Conservation (phyloP, 495 filamentous ascomycete genomes). For the Lasiosphaeria hispida region DNA sequence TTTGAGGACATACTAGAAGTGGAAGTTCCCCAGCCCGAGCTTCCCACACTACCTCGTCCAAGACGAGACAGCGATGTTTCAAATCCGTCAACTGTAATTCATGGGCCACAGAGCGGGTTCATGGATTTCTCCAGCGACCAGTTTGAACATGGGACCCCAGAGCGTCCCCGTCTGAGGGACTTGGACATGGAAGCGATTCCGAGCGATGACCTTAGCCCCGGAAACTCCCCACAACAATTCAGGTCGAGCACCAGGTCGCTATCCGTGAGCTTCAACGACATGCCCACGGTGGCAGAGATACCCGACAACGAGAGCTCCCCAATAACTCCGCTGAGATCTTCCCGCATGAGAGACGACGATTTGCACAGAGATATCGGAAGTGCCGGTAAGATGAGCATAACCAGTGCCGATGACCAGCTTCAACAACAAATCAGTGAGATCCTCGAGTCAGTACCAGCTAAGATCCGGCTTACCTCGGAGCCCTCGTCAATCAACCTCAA, state of each 20-base stretch:
- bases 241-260: slow-evolving; percentile 38
- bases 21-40: slow-evolving; percentile 19
- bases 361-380: slow-evolving; percentile 32
- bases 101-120: slow-evolving; percentile 27
- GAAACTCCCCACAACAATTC: slow-evolving; percentile 42
- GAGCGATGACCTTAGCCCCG: slow-evolving; percentile 38
- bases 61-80: slow-evolving; percentile 38
- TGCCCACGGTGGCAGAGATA: slow-evolving; percentile 37
- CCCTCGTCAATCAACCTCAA: slow-evolving; percentile 45
- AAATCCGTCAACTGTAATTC: slow-evolving; percentile 40
- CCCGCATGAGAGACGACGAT: slow-evolving; percentile 26
- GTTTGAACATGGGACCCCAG: slow-evolving; percentile 31
- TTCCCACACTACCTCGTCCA: slow-evolving; percentile 19
- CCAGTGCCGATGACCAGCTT: slow-evolving; percentile 60
- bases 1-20: slow-evolving; percentile 18
- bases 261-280: slow-evolving; percentile 45
- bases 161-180: slow-evolving; percentile 33
- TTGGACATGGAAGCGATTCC: slow-evolving; percentile 20
- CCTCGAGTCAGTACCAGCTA: slow-evolving; percentile 72
- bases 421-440: slow-evolving; percentile 85
- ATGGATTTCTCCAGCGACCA: slow-evolving; percentile 32
- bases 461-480: slow-evolving; percentile 68
- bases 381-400: slow-evolving; percentile 33
- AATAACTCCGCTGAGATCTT: slow-evolving; percentile 22
- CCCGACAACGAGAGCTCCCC: slow-evolving; percentile 30